Evolutionary conservation across 2,329 filamentous ascomycete species (phyloP).

Genomic region (Nothomitra cinnamomea): DNA sequence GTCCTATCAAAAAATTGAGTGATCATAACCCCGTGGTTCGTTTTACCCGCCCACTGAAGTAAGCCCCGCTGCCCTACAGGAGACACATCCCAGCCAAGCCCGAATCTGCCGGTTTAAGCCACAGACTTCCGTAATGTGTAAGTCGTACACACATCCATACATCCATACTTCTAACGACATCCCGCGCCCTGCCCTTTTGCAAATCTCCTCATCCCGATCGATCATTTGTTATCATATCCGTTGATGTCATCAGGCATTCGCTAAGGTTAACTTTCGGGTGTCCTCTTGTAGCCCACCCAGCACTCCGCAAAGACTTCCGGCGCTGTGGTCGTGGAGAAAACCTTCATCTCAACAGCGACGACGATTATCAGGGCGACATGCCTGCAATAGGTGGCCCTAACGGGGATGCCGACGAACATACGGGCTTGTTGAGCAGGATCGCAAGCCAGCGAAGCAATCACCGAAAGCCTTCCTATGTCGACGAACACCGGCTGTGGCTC

Average conservation of each 20-base stretch:
- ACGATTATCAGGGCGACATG: not conserved
- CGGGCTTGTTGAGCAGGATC: not conserved
- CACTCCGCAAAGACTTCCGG: not conserved
- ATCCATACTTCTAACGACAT: not conserved
- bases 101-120: too few species aligned
- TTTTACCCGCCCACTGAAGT: too few species aligned
- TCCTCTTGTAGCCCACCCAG: not conserved
- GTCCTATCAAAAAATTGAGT: too few species aligned
- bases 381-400: not conserved
- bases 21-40: too few species aligned
- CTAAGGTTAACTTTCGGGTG: not conserved
- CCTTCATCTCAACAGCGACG: not conserved
- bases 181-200: too few species aligned
- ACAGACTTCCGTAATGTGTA: not conserved
- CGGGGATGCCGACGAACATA: not conserved
- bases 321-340: not conserved
- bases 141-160: not conserved
- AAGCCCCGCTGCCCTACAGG: too few species aligned
- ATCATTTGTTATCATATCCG: not conserved
- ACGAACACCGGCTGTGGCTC: constrained; percentile 6
- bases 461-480: not conserved
- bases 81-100: too few species aligned
- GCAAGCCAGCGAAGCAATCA: not conserved
- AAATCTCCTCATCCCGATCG: too few species aligned
- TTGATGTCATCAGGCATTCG: not conserved